A percentile compares a stretch with the other conserved stretches of the same genome.
Conservation (phyloP, 2,329 filamentous ascomycete species). For the Calonectria hawksworthii region DNA sequence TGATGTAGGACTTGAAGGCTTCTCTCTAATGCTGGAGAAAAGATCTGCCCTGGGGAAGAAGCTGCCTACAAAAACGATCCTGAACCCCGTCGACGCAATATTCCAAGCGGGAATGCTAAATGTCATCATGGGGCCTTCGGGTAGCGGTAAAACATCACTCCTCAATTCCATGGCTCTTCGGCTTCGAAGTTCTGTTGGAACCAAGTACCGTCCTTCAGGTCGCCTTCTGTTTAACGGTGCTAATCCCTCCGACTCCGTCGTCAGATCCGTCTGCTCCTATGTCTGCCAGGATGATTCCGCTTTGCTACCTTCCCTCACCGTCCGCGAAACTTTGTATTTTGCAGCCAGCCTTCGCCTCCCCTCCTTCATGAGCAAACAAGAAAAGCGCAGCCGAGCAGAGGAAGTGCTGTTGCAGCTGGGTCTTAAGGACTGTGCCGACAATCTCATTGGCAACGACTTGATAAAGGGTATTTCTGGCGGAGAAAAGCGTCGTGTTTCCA, state of each 20-base stretch:
- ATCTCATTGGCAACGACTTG: conserved; percentile 78
- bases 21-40: conserved; percentile 76
- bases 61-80: conserved; percentile 69
- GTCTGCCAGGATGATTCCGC: conserved; percentile 86
- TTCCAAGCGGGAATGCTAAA: conserved; percentile 80
- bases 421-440: conserved; percentile 83
- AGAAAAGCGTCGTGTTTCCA: conserved; percentile 83
- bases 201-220: conserved; percentile 73
- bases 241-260: conserved; percentile 75
- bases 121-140: conserved; percentile 85
- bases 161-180: conserved; percentile 80
- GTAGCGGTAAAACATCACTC: conserved; percentile 82
- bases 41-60: conserved; percentile 65
- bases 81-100: conserved; percentile 75
- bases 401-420: conserved; percentile 82
- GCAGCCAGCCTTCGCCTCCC: conserved; percentile 80
- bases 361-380: conserved; percentile 75
- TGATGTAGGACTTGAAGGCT: conserved; percentile 74
- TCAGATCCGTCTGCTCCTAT: conserved; percentile 81
- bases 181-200: conserved; percentile 72
- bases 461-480: conserved; percentile 86
- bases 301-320: conserved; percentile 79
- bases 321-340: conserved; percentile 80
- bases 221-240: conserved; percentile 79
- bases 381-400: conserved; percentile 78